Percentiles rank a stretch among this genome's conserved stretches.
Evolutionary conservation across 2,329 filamentous ascomycete species (phyloP).

Genomic region (Trichophyton rubrum): DNA sequence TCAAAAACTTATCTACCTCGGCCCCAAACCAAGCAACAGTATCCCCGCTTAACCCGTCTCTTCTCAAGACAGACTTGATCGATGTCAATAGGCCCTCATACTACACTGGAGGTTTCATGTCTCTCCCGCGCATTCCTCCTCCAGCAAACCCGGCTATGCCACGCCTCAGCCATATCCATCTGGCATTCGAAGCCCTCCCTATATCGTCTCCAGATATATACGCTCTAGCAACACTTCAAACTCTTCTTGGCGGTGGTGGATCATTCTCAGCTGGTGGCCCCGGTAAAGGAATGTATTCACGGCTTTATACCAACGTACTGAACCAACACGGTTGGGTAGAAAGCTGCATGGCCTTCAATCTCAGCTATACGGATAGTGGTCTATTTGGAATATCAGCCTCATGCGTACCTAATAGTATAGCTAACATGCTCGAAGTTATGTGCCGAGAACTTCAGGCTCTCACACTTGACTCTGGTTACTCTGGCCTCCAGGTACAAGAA

Average conservation of each 20-base stretch:
- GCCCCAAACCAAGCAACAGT: slow-evolving; percentile 48
- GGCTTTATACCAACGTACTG: slow-evolving; percentile 91
- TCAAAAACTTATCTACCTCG: slow-evolving; percentile 77
- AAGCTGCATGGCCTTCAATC: slow-evolving; percentile 90
- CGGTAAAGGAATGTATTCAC: slow-evolving; percentile 98
- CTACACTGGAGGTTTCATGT: slow-evolving; percentile 90
- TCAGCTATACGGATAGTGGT: slow-evolving; percentile 90
- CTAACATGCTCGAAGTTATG: slow-evolving; percentile 86
- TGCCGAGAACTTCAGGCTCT: slow-evolving; percentile 75
- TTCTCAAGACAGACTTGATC: slow-evolving; percentile 34
- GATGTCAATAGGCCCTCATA: slow-evolving; percentile 56
- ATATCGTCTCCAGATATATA: slow-evolving; percentile 90
- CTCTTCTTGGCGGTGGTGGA: slow-evolving; percentile 85
- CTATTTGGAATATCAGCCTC: slow-evolving; percentile 87
- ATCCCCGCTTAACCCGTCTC: slow-evolving; percentile 38
- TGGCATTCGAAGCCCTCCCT: slow-evolving; percentile 88
- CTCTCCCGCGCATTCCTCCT: slow-evolving; percentile 66
- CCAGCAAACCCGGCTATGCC: slow-evolving; percentile 66
- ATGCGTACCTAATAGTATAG: slow-evolving; percentile 66
- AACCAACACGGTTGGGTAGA: slow-evolving; percentile 98
- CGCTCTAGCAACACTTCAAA: slow-evolving; percentile 87
- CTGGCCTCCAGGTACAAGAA: slow-evolving; percentile 59
- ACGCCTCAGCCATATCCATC: slow-evolving; percentile 79
- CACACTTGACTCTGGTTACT: slow-evolving; percentile 61
- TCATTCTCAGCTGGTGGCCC: slow-evolving; percentile 95